Base-by-base conservation (phyloP, 345 rosid species). In the Lumnitzera littorea region DNA sequence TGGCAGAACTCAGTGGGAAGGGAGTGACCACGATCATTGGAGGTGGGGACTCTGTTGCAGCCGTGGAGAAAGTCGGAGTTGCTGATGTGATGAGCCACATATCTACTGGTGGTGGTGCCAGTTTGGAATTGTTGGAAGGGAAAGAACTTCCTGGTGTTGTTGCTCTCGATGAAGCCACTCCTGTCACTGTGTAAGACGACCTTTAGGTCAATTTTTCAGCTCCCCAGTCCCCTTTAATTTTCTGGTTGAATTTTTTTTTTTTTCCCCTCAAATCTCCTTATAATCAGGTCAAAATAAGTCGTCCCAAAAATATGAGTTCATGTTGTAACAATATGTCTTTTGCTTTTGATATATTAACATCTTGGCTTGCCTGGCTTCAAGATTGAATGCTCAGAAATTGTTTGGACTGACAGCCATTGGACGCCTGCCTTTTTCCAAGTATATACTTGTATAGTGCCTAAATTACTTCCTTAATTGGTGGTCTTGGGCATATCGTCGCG, bases 11-110 rank as follows among this genome's bases (percentile, higher is more conserved):
- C 50, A 84, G 96, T 3, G 78, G 78, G 9, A 83, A 82, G 64
- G 96, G 91, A 20, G 98, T 88, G 76, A 86, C 96, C 11, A 91
- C 97, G 6, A 91, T 91, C 66, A 91, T 88, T 4, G 97, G 97
- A 66, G 97, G 97, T 46, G 97, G 97, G 41, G 97, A 91, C 78
- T 91, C 96, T 3, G 97, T 91, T 56, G 96, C 97, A 14, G 97
- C 96, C 1, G 94, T 91, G 70, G 97, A 86, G 84, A 88, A 91
- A 77, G 96, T 48, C 25, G 96, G 97, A 43, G 87, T 91, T 46
- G 89, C 96, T 9, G 91, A 81, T 55, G 83, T 84, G 75, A 91
- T 91, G 97, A 91, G 97, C 75, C 97, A 91, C 82, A 85, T 91
- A 71, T 91, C 97, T 1, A 91, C 97, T 0, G 97, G 97, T 48